These are phyloP conservation scores for Kuraishia cidri DNA, from an alignment of 805 yeast species.

Conservation along the genomic window DNA sequence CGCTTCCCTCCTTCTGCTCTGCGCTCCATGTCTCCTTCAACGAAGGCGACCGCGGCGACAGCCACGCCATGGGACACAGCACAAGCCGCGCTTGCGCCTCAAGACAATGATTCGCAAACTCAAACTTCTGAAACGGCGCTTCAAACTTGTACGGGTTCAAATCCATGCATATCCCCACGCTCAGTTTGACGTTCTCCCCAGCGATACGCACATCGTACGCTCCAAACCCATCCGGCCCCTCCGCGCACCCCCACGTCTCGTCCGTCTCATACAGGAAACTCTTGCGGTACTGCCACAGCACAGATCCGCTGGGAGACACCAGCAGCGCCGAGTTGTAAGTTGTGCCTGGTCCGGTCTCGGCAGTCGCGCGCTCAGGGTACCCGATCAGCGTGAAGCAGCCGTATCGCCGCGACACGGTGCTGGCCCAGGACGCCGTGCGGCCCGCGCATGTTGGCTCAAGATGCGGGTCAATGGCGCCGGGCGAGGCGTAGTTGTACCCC, in stretches of 20 bases:
- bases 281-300: conserved; percentile 65
- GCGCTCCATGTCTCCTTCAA: conserved; percentile 12
- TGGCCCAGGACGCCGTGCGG: conserved; percentile 48
- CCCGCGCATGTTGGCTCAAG: conserved; percentile 40
- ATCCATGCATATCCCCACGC: conserved; percentile 92
- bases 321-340: conserved; percentile 70
- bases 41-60: conserved; percentile 39
- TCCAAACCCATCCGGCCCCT: conserved; percentile 54
- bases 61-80: conserved; percentile 85
- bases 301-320: conserved; percentile 45
- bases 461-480: conserved; percentile 43
- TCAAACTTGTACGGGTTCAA: conserved; percentile 77
- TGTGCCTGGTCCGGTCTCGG: conserved; percentile 5
- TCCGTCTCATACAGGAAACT: conserved; percentile 73
- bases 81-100: conserved; percentile 42
- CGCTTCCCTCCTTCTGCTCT: conserved; percentile 11
- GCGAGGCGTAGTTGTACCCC: conserved; percentile 62
- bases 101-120: conserved; percentile 51
- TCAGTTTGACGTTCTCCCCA: conserved; percentile 25
- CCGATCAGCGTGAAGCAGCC: conserved; percentile 70
- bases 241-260: conserved; percentile 69
- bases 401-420: conserved; percentile 34
- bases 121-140: conserved; percentile 71
- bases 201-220: conserved; percentile 33
- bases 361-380: conserved; percentile 53